Conservation (phyloP, 768 basidiomycete genomes). For the Lactarius vividus region DNA sequence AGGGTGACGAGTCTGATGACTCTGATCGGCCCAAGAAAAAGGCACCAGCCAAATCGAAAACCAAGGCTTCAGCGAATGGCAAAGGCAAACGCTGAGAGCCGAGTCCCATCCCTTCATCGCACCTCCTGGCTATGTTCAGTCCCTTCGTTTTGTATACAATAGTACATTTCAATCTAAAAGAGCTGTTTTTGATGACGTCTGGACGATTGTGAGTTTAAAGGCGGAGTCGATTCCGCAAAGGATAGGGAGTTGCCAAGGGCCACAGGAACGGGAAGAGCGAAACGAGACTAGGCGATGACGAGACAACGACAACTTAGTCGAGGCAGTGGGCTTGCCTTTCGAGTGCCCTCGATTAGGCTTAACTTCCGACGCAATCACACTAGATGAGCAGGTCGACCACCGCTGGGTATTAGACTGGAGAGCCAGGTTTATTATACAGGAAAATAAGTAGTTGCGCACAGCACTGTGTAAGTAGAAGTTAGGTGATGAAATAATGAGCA, state of each 20-base stretch:
- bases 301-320: background rate
- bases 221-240: background rate
- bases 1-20: constrained; percentile 40
- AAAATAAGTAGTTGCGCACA: background rate
- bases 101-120: background rate
- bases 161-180: background rate
- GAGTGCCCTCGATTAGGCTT: background rate
- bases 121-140: constrained; percentile 9
- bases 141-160: constrained; percentile 24
- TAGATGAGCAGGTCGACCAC: background rate
- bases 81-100: constrained; percentile 28
- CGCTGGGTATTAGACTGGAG: background rate
- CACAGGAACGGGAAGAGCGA: background rate
- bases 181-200: background rate
- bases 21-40: constrained; percentile 44
- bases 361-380: background rate
- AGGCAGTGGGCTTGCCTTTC: background rate
- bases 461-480: background rate
- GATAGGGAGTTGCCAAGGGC: background rate
- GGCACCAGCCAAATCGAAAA: constrained; percentile 32
- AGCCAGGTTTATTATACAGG: background rate
- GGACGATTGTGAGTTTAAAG: background rate
- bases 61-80: constrained; percentile 33
- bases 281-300: background rate
- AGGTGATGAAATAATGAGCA: background rate